Conservation (phyloP, 352 stramenopile genomes). For the Pythium phragmitis region DNA sequence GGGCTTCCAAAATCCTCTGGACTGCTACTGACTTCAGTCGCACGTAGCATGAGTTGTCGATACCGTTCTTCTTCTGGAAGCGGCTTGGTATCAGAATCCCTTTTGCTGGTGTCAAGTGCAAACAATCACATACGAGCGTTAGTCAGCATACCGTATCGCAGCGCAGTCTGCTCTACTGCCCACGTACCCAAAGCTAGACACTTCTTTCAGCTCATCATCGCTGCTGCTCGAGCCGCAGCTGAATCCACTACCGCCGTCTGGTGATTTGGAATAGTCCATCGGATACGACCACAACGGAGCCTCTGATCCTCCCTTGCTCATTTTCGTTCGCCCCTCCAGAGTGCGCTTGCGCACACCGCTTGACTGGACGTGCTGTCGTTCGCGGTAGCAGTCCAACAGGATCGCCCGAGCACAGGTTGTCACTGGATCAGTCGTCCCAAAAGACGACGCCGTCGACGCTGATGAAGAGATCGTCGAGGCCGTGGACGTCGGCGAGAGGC, state of each 20-base stretch:
- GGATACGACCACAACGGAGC: constrained; percentile 36
- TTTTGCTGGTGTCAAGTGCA: constrained; percentile 32
- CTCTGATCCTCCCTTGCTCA: constrained; percentile 30
- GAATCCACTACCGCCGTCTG: constrained; percentile 34
- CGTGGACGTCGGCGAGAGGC: constrained; percentile 41
- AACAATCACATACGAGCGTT: background rate
- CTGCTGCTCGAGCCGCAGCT: constrained; percentile 56
- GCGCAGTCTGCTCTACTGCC: background rate
- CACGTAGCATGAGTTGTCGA: constrained; percentile 54
- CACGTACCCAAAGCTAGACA: constrained; percentile 55
- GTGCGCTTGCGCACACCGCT: constrained; percentile 66
- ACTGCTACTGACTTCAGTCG: constrained; percentile 63
- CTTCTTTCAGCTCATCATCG: constrained; percentile 77
- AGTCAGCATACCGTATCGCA: background rate
- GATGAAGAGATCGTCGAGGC: constrained; percentile 37
- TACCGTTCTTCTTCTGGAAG: constrained; percentile 60
- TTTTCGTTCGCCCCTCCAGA: constrained; percentile 49
- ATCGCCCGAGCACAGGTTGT: constrained; percentile 62
- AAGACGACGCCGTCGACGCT: constrained; percentile 41
- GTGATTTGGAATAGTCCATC: constrained; percentile 36
- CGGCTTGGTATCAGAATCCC: constrained; percentile 47
- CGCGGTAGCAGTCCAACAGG: constrained; percentile 66
- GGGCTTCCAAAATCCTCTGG: constrained; percentile 72
- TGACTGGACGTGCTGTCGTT: constrained; percentile 48
- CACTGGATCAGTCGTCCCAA: constrained; percentile 49